Evolutionary conservation across 345 rosid genomes (phyloP), one percentile per base, ranked within the genome.

Genomic region (Eucalyptus leucophloia): DNA sequence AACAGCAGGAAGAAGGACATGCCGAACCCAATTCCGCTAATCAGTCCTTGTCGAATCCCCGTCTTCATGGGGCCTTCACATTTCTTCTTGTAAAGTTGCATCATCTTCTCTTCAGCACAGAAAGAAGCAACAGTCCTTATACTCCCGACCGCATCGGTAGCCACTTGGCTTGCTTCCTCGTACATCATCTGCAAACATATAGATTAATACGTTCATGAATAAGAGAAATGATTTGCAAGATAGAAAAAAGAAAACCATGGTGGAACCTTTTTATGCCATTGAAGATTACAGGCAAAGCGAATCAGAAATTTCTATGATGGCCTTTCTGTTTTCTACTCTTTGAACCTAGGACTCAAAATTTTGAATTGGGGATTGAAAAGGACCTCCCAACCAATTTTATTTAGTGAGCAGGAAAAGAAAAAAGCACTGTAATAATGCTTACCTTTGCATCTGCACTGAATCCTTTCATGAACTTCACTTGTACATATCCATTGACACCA

Each of bases 81-180:
- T 93, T 96, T 97, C 89, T 86, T 94, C 91, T 90, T 89, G 92
- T 96, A 96, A 83, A 96, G 93, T 49, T 96, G 90, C 96, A 96
- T 96, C 88, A 96, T 95, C 91, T 95, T 97, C 91, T 96, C 98
- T 88, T 96, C 99, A 2, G 96, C 97, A 89, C 97, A 95, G 90
- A 95, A 97, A 23, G 99, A 97, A 80, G 98, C 96, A 77, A 97
- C 97, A 32, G 99, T 96, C 92, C 99, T 95, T 88, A 96, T 96
- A 86, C 97, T 96, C 85, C 98, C 97, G 3, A 96, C 99, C 9
- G 99, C 99, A 86, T 97, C 99, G 18, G 91, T 94, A 11, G 99
- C 99, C 45, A 97, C 97, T 93, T 96, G 99, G 90, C 98, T 96
- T 26, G 98, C 99, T 92, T 97, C 97, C 93, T 96, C 99, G 26